These are phyloP conservation scores for Cyberlindnera mississippiensis DNA, from an alignment of 805 yeast genomes.

Conservation along the genomic window DNA sequence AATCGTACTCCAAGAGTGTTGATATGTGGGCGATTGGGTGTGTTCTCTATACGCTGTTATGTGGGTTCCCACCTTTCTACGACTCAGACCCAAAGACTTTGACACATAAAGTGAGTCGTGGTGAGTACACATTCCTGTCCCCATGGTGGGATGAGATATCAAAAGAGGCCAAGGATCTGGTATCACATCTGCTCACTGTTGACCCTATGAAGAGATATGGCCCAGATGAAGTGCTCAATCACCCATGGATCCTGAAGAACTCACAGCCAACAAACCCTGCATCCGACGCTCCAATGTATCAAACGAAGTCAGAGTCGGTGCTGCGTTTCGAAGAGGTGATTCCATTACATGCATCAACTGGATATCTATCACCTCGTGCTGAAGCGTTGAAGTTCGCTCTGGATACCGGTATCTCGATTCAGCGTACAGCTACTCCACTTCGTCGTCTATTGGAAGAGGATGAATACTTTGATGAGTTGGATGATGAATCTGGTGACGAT, in stretches of 20 bases:
- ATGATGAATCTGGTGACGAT: slow-evolving; percentile 19
- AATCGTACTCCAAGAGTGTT: slow-evolving; percentile 60
- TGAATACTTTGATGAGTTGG: slow-evolving; percentile 27
- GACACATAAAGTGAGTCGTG: slow-evolving; percentile 63
- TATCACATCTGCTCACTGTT: slow-evolving; percentile 72
- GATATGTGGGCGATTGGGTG: slow-evolving; percentile 77
- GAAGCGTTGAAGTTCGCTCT: slow-evolving; percentile 82
- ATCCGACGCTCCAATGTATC: slow-evolving; percentile 37
- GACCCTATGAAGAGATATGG: slow-evolving; percentile 77
- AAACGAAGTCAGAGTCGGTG: slow-evolving; percentile 19
- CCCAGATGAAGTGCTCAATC: slow-evolving; percentile 72
- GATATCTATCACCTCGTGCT: slow-evolving; percentile 62
- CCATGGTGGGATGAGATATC: slow-evolving; percentile 95
- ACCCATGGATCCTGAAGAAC: slow-evolving; percentile 70
- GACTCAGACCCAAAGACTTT: slow-evolving; percentile 71
- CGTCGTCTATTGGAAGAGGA: slow-evolving; percentile 25
- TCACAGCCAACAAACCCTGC: slow-evolving; percentile 40
- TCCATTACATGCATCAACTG: slow-evolving; percentile 13
- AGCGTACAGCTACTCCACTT: slow-evolving; percentile 41
- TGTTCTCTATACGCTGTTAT: slow-evolving; percentile 60
- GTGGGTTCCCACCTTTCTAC: slow-evolving; percentile 92
- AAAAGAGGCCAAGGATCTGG: slow-evolving; percentile 81
- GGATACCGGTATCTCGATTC: slow-evolving; percentile 82
- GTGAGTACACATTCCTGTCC: slow-evolving; percentile 64
- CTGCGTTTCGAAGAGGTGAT: slow-evolving; percentile 28